Evolutionary conservation across 306 rosid genomes (phyloP).

Genomic region (Herpetospermum pedunculosum): DNA sequence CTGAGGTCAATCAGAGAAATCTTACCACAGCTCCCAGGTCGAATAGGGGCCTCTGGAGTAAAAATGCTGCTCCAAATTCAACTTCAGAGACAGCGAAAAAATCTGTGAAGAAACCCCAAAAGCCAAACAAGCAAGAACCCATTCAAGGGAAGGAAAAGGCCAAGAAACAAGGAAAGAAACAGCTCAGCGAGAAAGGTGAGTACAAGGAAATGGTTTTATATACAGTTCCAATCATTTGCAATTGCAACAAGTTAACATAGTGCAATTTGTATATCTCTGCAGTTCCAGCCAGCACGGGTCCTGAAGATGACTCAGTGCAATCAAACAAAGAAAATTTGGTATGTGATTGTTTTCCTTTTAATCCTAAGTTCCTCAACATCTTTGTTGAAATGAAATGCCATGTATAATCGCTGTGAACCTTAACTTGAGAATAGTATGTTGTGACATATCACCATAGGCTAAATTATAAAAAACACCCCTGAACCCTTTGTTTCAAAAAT

Average conservation of each 20-base stretch:
- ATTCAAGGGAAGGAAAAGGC: constrained; percentile 28
- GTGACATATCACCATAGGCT: too few relatives aligned
- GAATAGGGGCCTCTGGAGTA: constrained; percentile 26
- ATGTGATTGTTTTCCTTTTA: not conserved
- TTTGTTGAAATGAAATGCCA: not conserved
- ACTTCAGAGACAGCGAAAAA: constrained; percentile 22
- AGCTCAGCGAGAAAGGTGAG: constrained; percentile 33
- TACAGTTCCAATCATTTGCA: not conserved
- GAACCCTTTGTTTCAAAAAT: too few relatives aligned
- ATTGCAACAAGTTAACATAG: not conserved
- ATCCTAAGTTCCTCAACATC: not conserved
- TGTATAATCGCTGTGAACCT: not conserved
- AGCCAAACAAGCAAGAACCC: constrained; percentile 31
- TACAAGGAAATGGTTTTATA: not conserved
- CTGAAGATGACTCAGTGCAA: constrained; percentile 5
- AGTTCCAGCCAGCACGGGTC: not conserved
- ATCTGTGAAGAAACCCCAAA: constrained; percentile 37
- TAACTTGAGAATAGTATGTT: too few relatives aligned
- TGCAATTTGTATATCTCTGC: not conserved
- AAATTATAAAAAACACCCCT: too few relatives aligned
- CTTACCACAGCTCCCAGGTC: constrained; percentile 20
- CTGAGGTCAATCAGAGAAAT: constrained; percentile 26
- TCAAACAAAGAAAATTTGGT: constrained; percentile 21
- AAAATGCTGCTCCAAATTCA: constrained; percentile 30
- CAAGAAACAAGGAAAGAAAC: constrained; percentile 32